A percentile compares a stretch with the other conserved stretches of the same genome.
Conservation (phyloP, 257 asterid genomes). For the Gynochthodes officinalis region DNA sequence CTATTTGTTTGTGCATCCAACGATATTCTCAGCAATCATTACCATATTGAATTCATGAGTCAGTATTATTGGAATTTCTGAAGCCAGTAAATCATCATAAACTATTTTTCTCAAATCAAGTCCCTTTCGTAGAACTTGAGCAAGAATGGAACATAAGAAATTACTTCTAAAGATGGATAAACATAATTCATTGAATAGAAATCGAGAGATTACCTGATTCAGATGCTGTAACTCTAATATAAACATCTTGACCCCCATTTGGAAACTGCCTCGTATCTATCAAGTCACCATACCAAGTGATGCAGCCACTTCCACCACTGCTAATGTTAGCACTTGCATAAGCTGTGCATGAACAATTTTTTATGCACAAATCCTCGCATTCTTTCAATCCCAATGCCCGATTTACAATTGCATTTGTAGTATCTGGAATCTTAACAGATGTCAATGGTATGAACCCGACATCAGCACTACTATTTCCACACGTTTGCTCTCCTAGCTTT, state of each 20-base stretch:
- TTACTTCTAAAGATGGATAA: too few relatives aligned
- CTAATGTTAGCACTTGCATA: constrained; percentile 34
- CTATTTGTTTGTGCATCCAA: background rate
- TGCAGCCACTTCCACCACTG: constrained; percentile 36
- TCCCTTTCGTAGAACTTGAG: background rate
- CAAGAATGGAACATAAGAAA: too few relatives aligned
- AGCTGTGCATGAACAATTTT: constrained; percentile 35
- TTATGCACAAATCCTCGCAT: constrained; percentile 28
- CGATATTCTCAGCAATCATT: background rate
- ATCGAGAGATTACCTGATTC: constrained; percentile 24
- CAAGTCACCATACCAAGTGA: constrained; percentile 37
- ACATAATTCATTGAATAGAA: background rate
- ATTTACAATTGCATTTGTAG: constrained; percentile 18
- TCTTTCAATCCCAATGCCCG: constrained; percentile 21
- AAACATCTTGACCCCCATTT: constrained; percentile 35
- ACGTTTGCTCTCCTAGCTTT: constrained; percentile 17
- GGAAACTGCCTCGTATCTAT: constrained; percentile 32
- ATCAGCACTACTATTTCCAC: constrained; percentile 17
- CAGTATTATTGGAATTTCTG: background rate
- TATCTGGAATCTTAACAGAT: constrained; percentile 3
- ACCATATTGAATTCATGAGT: background rate
- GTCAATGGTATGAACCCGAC: background rate
- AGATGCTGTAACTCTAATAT: constrained; percentile 22
- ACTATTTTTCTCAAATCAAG: background rate
- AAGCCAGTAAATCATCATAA: background rate